Percentiles rank a stretch among this genome's conserved stretches.
Evolutionary conservation across 371 early-diverging fungal species (phyloP).

Genomic region (Smittium culicis): DNA sequence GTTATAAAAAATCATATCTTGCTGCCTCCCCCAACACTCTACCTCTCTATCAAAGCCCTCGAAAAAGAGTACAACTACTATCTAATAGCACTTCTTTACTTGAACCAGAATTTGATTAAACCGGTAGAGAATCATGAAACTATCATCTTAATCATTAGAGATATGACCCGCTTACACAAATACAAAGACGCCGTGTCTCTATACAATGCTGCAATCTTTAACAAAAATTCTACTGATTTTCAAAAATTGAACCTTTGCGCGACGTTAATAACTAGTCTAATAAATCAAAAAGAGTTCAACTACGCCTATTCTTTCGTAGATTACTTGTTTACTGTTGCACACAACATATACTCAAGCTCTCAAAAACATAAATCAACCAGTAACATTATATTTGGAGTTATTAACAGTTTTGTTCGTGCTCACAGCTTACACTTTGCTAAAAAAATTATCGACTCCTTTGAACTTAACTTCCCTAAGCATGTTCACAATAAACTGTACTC

Average conservation of each 20-base stretch:
- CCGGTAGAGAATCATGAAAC: no score
- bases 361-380: neutral
- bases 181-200: no score
- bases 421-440: neutral
- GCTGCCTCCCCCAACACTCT: no score
- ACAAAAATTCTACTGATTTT: neutral
- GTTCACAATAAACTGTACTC: neutral
- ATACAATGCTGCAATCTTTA: no score
- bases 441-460: neutral
- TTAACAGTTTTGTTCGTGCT: no score
- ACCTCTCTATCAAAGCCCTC: no score
- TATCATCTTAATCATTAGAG: no score
- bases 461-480: neutral
- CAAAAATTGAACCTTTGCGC: neutral
- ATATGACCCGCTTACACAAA: no score
- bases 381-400: neutral
- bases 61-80: no score
- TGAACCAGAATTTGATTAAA: no score
- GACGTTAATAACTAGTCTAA: neutral
- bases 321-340: neutral
- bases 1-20: no score
- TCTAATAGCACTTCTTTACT: no score
- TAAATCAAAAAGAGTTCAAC: neutral
- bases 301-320: neutral
- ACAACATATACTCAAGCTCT: neutral